Conservation (phyloP, 768 basidiomycete species). For the Suillus variegatus region DNA sequence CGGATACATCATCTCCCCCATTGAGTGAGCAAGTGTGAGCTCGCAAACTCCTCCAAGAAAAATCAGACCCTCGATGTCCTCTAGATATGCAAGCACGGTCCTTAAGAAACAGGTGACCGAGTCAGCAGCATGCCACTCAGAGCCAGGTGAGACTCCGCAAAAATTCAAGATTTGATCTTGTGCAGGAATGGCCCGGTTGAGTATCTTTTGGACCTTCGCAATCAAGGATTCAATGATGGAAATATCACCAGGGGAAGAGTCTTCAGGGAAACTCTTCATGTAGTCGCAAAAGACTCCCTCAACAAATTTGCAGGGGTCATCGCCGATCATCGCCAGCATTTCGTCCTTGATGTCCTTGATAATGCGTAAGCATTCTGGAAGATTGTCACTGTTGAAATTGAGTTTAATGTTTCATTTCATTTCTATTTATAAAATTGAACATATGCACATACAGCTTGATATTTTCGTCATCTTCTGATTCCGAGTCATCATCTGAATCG, state of each 20-base stretch:
- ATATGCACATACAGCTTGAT: neutral
- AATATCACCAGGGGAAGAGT: neutral
- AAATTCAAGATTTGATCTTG: neutral
- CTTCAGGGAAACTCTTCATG: neutral
- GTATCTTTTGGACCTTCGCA: neutral
- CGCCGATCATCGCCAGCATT: neutral
- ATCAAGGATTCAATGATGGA: neutral
- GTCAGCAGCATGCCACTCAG: neutral
- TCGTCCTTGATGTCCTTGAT: neutral
- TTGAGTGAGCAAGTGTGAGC: neutral
- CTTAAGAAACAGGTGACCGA: neutral
- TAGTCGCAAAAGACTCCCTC: neutral
- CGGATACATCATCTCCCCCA: neutral
- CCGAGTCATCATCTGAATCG: neutral
- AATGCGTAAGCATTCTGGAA: neutral
- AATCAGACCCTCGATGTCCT: neutral
- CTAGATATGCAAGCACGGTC: neutral
- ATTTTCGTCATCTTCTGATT: neutral
- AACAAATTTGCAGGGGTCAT: neutral
- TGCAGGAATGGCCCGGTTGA: neutral
- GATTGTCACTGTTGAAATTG: neutral
- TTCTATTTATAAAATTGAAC: neutral
- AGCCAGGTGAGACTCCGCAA: neutral
- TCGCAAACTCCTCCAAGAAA: neutral
- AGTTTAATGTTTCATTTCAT: neutral